Base-by-base conservation (phyloP, 208 protist genomes). In the Leishmania major region DNA sequence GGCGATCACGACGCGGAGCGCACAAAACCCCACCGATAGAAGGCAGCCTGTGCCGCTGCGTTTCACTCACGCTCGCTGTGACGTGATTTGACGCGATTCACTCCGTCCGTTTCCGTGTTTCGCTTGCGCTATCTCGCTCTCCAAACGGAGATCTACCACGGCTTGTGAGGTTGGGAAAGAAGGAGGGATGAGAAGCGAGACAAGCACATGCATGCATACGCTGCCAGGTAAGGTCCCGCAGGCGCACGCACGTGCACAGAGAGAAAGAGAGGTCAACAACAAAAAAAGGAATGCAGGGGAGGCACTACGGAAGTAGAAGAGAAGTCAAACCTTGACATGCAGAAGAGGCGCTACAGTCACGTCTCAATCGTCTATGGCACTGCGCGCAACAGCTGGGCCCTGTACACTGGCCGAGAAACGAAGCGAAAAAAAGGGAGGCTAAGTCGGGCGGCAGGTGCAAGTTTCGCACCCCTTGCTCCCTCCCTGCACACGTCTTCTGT, bases 71-170 rank as follows among this genome's bases (percentile, higher is more conserved):
- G 69, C 25, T 28, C 51, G 7, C 2, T 3, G 40, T 22, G 22
- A 8, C n/a, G 69, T 83, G 35, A 22, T 66, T 60, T 25, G 49
- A 31, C 45, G 47, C 17, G 40, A 72, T 67, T n/a, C 76, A 47
- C 79, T 79, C 35, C 72, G 62, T 84, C 69, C 62, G 49, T 35
- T 80, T 28, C 31, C 1, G 25, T 62, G 57, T 76, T 66, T 80
- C 2, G 31, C 40, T 75, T 40, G 22, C 43, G 37, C 3, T 74
- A 28, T 47, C 28, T 51, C 62, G 28, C 45, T 74, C 69, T 28
- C 25, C 25, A 13, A 35, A 45, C 31, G 11, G 19, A 53, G 28
- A 49, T 35, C 15, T 53, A 31, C 13, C 15, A 25, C 55, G 22
- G 43, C 69, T 49, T 35, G 43, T 31, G 28, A n/a, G 28, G 37